A percentile compares a stretch with the other conserved stretches of the same genome.
Evolutionary conservation across 345 rosid species (phyloP).

Genomic region (Salix suchowensis): DNA sequence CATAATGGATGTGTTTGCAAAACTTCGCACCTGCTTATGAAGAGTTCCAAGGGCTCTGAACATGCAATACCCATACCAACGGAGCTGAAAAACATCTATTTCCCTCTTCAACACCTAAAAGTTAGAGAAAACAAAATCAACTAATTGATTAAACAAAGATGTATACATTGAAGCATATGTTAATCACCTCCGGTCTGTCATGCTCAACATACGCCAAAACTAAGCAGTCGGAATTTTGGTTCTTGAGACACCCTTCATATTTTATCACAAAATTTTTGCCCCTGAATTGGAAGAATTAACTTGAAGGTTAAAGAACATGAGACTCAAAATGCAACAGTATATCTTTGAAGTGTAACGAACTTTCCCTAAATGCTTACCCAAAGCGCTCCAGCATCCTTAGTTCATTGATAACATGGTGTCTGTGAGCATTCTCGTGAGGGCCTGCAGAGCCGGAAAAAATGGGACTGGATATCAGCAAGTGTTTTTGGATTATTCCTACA

Average conservation of each 20-base stretch:
- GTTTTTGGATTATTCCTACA: not conserved
- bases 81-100: slow-evolving; percentile 62
- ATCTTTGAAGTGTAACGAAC: not conserved
- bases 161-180: not conserved
- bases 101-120: slow-evolving; percentile 64
- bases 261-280: slow-evolving; percentile 77
- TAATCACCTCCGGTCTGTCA: slow-evolving; percentile 84
- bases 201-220: slow-evolving; percentile 85
- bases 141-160: slow-evolving; percentile 5
- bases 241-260: slow-evolving; percentile 74
- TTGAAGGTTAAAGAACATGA: slow-evolving; percentile 1
- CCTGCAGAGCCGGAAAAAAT: slow-evolving; percentile 39
- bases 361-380: slow-evolving; percentile 50
- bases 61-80: slow-evolving; percentile 80
- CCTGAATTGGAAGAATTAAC: slow-evolving; percentile 41
- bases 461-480: slow-evolving; percentile 9
- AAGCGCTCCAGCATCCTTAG: slow-evolving; percentile 81
- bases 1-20: not conserved
- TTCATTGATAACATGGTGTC: slow-evolving; percentile 64
- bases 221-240: slow-evolving; percentile 68
- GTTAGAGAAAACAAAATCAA: slow-evolving; percentile 14
- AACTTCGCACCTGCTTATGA: slow-evolving; percentile 64
- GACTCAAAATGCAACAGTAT: not conserved
- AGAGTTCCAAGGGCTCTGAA: slow-evolving; percentile 82
- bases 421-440: slow-evolving; percentile 81